A percentile compares a stretch with the other conserved stretches of the same genome.
phyloP scores from a whole-genome alignment of 192 early-diverging fungal genomes.

The Haplosporangium gracile region DNA sequence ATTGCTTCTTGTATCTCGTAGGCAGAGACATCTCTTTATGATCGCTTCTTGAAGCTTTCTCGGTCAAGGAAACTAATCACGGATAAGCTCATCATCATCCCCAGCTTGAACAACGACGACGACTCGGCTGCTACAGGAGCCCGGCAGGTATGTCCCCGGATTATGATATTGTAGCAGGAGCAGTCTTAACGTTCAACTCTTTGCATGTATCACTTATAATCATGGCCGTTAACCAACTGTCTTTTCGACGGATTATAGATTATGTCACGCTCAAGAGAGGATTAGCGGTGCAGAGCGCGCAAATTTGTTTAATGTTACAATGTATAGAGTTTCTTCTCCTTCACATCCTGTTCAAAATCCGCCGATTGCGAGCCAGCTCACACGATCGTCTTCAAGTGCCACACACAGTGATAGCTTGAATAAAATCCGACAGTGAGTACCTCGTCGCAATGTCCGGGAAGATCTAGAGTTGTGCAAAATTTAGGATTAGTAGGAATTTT shows the following conservation, averaged over 20 bases:
- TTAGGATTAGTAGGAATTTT: not conserved
- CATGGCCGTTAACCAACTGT: not conserved
- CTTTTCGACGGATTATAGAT: constrained; percentile 14
- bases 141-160: constrained; percentile 19
- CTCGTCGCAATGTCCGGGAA: constrained; percentile 25
- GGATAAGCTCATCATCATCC: constrained; percentile 80
- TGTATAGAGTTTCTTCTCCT: not conserved
- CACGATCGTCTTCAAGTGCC: constrained; percentile 5
- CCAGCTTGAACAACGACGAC: constrained; percentile 31
- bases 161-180: not conserved
- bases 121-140: constrained; percentile 2
- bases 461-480: constrained; percentile 3
- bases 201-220: not conserved
- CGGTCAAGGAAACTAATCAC: constrained; percentile 74
- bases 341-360: not conserved
- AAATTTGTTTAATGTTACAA: not conserved
- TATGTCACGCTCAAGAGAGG: constrained; percentile 30
- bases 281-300: constrained; percentile 1
- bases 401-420: constrained; percentile 16
- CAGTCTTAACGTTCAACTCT: too few species aligned
- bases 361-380: not conserved
- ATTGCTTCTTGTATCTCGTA: constrained; percentile 35
- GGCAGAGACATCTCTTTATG: constrained; percentile 79
- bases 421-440: constrained; percentile 18
- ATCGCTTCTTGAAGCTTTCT: constrained; percentile 77